Base-by-base conservation (phyloP, 2,329 filamentous ascomycete species). In the Tolypocladium amazonense region DNA sequence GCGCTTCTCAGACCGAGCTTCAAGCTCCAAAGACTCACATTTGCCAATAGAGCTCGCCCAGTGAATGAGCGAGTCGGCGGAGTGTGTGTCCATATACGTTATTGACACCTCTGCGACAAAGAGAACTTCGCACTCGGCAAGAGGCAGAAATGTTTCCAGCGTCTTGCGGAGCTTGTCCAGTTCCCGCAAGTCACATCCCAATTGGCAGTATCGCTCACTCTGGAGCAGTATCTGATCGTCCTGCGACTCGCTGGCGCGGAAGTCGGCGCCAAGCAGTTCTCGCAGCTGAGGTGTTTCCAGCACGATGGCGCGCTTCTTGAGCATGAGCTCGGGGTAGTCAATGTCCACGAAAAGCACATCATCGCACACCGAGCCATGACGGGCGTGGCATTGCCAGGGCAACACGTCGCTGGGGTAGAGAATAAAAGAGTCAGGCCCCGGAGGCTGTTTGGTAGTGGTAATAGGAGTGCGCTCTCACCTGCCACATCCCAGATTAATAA, bases 61-160 rank as follows among this genome's bases (percentile, higher is more conserved):
- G 57, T 79, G 71, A 37, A 97, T 86, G 11, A 97, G 78, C 20
- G 81, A 78, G 75, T 96, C 87, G 7, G 91, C 86, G 47, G 85
- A 85, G 27, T 81, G 72, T 2, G 85, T 83, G 59, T 91, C 85
- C 90, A 96, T 95, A 67, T 96, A 96, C 0, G 91, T 94, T 47
- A 96, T 84, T 4, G 92, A 95, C 18, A 96, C 92, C 73, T 97
- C 93, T 0, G 92, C 92, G 33, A 92, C 82, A 67, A 94, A 96
- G 30, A 97, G 76, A 2, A 96, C 81, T 3, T 81, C 78, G 61
- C 82, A 85, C 9, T 82, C 75, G 1, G 79, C 70, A 20, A 87
- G 70, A 45, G 87, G 76, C 2, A 90, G 70, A 53, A 88, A 78
- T 14, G 74, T 74, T 23, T 79, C 79, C 30, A 96, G 74, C 4